A percentile compares a stretch with the other conserved stretches of the same genome.
Conservation (phyloP, 345 rosid genomes). For the Hibiscus trionum region DNA sequence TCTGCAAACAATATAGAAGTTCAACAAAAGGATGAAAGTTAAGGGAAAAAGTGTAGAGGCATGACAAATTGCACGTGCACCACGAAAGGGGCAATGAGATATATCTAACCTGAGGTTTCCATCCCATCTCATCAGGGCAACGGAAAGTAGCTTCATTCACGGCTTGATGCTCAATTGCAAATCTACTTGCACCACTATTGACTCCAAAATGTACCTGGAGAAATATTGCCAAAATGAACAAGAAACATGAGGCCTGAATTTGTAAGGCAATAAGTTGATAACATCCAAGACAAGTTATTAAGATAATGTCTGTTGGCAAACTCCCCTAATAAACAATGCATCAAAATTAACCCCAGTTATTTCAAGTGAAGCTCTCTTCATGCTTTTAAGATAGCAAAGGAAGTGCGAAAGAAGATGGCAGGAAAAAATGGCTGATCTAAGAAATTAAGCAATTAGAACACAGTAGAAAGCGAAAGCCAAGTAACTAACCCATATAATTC, state of each 20-base stretch:
- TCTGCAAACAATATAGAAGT: conserved; percentile 41
- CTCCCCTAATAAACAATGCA: not conserved
- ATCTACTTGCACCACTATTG: conserved; percentile 82
- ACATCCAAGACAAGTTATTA: not conserved
- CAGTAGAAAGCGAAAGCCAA: not conserved
- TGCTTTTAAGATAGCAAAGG: not conserved
- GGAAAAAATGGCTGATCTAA: not conserved
- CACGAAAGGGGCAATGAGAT: not conserved
- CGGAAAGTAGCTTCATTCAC: conserved; percentile 96
- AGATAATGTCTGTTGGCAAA: not conserved
- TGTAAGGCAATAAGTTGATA: not conserved
- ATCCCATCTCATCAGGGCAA: conserved; percentile 95
- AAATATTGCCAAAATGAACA: not conserved
- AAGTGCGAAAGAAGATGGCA: not conserved
- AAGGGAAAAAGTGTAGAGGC: not conserved
- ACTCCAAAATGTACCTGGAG: conserved; percentile 85
- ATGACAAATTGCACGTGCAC: not conserved
- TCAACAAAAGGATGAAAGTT: not conserved
- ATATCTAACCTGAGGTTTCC: conserved; percentile 90
- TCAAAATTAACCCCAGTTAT: not conserved
- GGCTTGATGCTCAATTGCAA: conserved; percentile 86
- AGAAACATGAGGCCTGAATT: not conserved
- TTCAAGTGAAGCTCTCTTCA: not conserved
- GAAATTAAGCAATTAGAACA: not conserved
- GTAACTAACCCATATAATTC: conserved; percentile 68